A percentile compares a stretch with the other conserved stretches of the same genome.
Evolutionary conservation across 306 rosid genomes (phyloP).

Genomic region (Quillaja saponaria): DNA sequence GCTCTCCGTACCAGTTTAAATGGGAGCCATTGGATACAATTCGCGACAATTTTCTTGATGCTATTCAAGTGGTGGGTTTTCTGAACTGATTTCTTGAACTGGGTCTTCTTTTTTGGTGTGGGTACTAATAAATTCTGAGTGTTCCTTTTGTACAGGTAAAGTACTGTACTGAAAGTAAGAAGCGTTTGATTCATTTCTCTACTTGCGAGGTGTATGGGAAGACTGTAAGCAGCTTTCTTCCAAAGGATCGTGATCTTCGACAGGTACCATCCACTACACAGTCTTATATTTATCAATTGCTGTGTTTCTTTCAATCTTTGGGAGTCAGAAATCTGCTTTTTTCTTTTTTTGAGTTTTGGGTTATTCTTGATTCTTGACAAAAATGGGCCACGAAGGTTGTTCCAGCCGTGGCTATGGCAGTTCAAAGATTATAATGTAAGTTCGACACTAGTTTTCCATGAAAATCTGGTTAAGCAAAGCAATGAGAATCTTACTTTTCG

Average conservation of each 20-base stretch:
- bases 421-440: too few relatives aligned
- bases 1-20: slow-evolving; percentile 84
- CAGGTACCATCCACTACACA: slow-evolving; percentile 57
- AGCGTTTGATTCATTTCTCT: slow-evolving; percentile 85
- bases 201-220: slow-evolving; percentile 90
- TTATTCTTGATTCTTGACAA: not conserved
- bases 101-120: not conserved
- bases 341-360: not conserved
- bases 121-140: too few relatives aligned
- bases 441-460: too few relatives aligned
- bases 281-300: not conserved
- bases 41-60: slow-evolving; percentile 79
- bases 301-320: not conserved
- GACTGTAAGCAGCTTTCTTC: slow-evolving; percentile 80
- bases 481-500: too few relatives aligned
- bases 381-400: too few relatives aligned
- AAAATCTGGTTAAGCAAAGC: too few relatives aligned
- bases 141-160: slow-evolving; percentile 52
- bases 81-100: not conserved
- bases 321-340: not conserved
- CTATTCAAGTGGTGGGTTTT: slow-evolving; percentile 74
- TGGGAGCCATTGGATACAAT: slow-evolving; percentile 84
- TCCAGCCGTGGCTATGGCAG: too few relatives aligned
- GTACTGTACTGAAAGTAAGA: slow-evolving; percentile 63
- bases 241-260: slow-evolving; percentile 66